Evolutionary conservation across 1,284 basidiomycete genomes (phyloP).

Genomic region (Gymnopus androsaceus): DNA sequence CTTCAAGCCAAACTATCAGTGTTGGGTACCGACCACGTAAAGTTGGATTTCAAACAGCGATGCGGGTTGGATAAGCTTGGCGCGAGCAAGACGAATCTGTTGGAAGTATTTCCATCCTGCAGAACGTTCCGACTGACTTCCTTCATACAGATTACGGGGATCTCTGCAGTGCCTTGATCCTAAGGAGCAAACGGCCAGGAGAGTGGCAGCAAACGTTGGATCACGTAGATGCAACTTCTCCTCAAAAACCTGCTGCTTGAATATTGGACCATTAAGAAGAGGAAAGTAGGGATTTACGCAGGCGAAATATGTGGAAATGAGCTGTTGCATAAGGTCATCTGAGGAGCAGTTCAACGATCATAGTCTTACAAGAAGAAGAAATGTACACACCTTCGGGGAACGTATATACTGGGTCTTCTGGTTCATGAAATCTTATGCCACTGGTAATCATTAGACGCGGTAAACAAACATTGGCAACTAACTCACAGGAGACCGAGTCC

Average conservation of each 20-base stretch:
- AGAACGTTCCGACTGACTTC: slow-evolving; percentile 38
- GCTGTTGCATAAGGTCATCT: slow-evolving; percentile 48
- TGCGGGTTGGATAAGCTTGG: slow-evolving; percentile 46
- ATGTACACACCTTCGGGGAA: slow-evolving; percentile 57
- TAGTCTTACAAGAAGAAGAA: too few relatives aligned
- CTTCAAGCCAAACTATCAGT: background rate
- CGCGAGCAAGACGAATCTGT: slow-evolving; percentile 48
- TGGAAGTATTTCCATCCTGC: slow-evolving; percentile 64
- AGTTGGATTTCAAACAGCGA: slow-evolving; percentile 59
- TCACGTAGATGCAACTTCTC: slow-evolving; percentile 55
- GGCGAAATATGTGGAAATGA: slow-evolving; percentile 65
- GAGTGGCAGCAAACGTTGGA: slow-evolving; percentile 56
- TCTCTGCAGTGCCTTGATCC: slow-evolving; percentile 64
- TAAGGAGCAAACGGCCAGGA: slow-evolving; percentile 65
- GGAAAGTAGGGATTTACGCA: slow-evolving; percentile 54
- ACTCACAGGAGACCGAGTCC: slow-evolving; percentile 21
- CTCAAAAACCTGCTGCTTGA: slow-evolving; percentile 47
- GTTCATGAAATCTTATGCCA: slow-evolving; percentile 30
- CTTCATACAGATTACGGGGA: slow-evolving; percentile 47
- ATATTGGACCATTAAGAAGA: slow-evolving; percentile 64
- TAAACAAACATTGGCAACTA: background rate
- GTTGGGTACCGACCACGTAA: slow-evolving; percentile 27
- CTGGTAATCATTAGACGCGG: slow-evolving; percentile 14
- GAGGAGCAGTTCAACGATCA: too few relatives aligned
- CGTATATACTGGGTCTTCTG: slow-evolving; percentile 12